Percentiles rank a stretch among this genome's conserved stretches.
Conservation (phyloP, 176 grass and related monocot species). For the Carex myosuroides region DNA sequence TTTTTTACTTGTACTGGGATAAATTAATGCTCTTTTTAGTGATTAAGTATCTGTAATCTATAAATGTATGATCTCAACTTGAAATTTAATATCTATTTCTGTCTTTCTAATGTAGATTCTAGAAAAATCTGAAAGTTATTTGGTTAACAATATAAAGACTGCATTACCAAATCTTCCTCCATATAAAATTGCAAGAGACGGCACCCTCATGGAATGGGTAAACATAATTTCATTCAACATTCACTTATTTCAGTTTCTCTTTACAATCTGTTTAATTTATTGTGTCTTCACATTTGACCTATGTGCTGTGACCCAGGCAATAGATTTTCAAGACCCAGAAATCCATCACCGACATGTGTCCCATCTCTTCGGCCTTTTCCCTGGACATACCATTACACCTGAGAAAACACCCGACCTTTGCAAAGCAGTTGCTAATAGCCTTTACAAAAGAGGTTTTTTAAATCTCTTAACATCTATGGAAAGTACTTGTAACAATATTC, state of each 20-base stretch:
- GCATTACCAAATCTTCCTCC: conserved; percentile 54
- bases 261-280: conserved; percentile 4
- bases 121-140: conserved; percentile 44
- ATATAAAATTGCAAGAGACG: conserved; percentile 67
- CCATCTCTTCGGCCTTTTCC: conserved; percentile 88
- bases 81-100: neutral
- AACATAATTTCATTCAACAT: conserved; percentile 23
- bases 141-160: conserved; percentile 59
- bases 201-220: conserved; percentile 91
- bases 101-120: conserved; percentile 40
- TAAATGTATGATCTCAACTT: neutral
- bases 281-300: neutral
- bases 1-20: conserved; percentile 3
- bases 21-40: neutral
- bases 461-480: neutral
- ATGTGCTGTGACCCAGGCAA: conserved; percentile 30
- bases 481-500: neutral
- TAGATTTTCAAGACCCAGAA: conserved; percentile 78
- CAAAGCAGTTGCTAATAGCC: conserved; percentile 73
- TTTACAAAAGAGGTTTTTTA: conserved; percentile 76
- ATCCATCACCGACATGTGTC: conserved; percentile 83
- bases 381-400: conserved; percentile 70
- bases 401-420: conserved; percentile 75
- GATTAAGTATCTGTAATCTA: conserved; percentile 9
- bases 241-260: conserved; percentile 1